Evolutionary conservation across 1,139 yeast species (phyloP).

Genomic region (Petasospora fabianii): DNA sequence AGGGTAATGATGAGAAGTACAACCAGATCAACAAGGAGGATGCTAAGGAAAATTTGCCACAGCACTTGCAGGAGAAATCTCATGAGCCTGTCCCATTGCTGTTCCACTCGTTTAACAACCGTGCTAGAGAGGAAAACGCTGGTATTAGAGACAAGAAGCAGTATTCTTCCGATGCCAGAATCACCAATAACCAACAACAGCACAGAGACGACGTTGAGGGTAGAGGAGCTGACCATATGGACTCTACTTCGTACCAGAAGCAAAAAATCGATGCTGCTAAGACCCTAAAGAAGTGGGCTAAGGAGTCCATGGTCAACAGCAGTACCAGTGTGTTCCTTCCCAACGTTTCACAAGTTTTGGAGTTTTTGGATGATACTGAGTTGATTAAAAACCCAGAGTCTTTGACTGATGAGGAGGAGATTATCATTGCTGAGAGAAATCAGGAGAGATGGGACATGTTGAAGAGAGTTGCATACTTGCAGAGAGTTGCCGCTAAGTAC

Average conservation of each 20-base stretch:
- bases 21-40: conserved; percentile 27
- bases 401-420: conserved; percentile 41
- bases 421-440: conserved; percentile 42
- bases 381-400: conserved; percentile 29
- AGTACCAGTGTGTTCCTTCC: conserved; percentile 50
- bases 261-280: conserved; percentile 53
- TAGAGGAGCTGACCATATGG: conserved; percentile 62
- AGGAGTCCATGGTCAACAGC: conserved; percentile 39
- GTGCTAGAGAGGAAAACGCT: conserved; percentile 82
- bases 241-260: conserved; percentile 36
- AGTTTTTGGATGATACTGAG: conserved; percentile 48
- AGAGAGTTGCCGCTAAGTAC: conserved; percentile 33
- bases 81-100: conserved; percentile 25
- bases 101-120: conserved; percentile 74
- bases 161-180: conserved; percentile 76
- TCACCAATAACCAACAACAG: conserved; percentile 54
- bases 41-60: conserved; percentile 32
- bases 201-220: conserved; percentile 79
- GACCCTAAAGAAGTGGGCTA: conserved; percentile 54
- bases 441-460: conserved; percentile 64
- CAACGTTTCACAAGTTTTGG: conserved; percentile 49
- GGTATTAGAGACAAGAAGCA: conserved; percentile 85
- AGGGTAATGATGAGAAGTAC: conserved; percentile 5
- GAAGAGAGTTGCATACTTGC: conserved; percentile 66
- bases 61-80: conserved; percentile 20